Conservation (phyloP, 2,329 filamentous ascomycete genomes). For the Fonsecaea monophora region DNA sequence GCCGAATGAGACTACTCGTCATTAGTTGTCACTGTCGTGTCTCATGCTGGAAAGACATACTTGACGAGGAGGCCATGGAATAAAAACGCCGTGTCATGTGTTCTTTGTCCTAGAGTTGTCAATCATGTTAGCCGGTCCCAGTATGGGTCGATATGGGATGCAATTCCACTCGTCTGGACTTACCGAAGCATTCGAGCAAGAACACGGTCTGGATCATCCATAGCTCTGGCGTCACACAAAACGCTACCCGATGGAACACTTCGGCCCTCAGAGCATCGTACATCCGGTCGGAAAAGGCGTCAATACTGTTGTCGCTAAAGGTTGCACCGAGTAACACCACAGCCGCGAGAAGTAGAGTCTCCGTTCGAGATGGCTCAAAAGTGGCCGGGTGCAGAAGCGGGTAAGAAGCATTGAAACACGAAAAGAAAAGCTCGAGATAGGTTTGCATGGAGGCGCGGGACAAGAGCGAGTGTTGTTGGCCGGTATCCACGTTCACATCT, state of each 20-base stretch:
- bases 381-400: constrained; percentile 66
- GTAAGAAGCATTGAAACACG: constrained; percentile 66
- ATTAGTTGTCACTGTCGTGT: not conserved
- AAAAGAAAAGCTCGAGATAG: constrained; percentile 67
- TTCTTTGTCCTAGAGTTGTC: constrained; percentile 59
- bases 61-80: constrained; percentile 65
- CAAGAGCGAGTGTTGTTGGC: constrained; percentile 60
- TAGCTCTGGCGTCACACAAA: constrained; percentile 63
- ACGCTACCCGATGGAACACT: constrained; percentile 64
- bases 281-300: constrained; percentile 67
- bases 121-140: constrained; percentile 46
- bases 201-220: constrained; percentile 69
- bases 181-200: constrained; percentile 69
- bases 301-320: constrained; percentile 64
- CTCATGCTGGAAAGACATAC: constrained; percentile 14
- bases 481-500: constrained; percentile 53
- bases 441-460: constrained; percentile 60
- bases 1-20: constrained; percentile 52
- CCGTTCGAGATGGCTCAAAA: constrained; percentile 59
- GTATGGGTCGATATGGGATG: constrained; percentile 43
- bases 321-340: constrained; percentile 66
- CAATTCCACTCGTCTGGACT: constrained; percentile 40
- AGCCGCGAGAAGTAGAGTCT: constrained; percentile 62
- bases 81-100: constrained; percentile 68
- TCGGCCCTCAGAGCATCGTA: constrained; percentile 66